These are phyloP conservation scores for Panaeolus cyanescens DNA, from an alignment of 768 basidiomycete genomes.

Conservation along the genomic window DNA sequence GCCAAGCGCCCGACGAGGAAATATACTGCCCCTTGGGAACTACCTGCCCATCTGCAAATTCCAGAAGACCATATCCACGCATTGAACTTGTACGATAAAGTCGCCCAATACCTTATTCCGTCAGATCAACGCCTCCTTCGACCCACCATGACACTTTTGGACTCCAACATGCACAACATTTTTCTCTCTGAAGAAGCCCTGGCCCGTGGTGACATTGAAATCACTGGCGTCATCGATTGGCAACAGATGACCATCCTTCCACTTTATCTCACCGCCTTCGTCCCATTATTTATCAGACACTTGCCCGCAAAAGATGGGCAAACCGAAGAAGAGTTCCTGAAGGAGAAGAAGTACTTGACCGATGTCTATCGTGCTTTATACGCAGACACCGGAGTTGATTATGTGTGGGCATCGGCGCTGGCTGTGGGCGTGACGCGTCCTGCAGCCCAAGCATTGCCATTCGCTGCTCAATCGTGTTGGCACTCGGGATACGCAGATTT, in stretches of 20 bases:
- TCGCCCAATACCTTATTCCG: slow-evolving; percentile 8
- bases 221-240: no score
- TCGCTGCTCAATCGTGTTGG: slow-evolving; percentile 12
- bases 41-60: slow-evolving; percentile 7
- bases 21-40: not conserved
- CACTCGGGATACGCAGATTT: slow-evolving; percentile 9
- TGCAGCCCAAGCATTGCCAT: slow-evolving; percentile 9
- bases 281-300: slow-evolving; percentile 7
- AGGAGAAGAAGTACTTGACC: slow-evolving; percentile 11
- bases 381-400: slow-evolving; percentile 9
- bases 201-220: slow-evolving; percentile 5
- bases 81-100: not conserved
- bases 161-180: slow-evolving; percentile 9
- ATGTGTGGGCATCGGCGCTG: slow-evolving; percentile 12
- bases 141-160: slow-evolving; percentile 5
- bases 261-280: slow-evolving; percentile 6
- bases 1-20: not conserved
- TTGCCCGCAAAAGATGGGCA: slow-evolving; percentile 7
- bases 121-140: not conserved
- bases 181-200: slow-evolving; percentile 8
- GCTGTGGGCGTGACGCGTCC: slow-evolving; percentile 7
- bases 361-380: slow-evolving; percentile 12
- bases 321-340: slow-evolving; percentile 12
- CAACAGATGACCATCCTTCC: slow-evolving; percentile 9
- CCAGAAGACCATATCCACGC: no score